Percentiles rank a stretch among this genome's conserved stretches.
These are phyloP conservation scores for Termitomyces sp. DNA, from an alignment of 768 basidiomycete genomes.

Conservation along the genomic window DNA sequence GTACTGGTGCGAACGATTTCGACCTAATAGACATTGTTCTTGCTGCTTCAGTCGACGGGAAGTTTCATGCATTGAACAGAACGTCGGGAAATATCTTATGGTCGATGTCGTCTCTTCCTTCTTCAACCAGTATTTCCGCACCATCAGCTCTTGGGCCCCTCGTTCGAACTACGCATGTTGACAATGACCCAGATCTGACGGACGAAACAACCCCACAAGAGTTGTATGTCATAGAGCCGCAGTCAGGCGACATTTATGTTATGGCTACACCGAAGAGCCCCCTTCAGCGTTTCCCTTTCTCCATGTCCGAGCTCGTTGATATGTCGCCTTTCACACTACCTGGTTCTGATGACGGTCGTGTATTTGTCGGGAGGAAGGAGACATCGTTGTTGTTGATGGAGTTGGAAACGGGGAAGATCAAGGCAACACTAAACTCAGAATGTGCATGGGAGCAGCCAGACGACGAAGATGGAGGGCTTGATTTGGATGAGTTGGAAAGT, in stretches of 20 bases:
- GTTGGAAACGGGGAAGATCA: conserved; percentile 75
- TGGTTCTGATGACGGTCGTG: conserved; percentile 54
- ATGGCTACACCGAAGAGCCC: conserved; percentile 62
- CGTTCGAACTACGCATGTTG: conserved; percentile 62
- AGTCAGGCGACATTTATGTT: conserved; percentile 90
- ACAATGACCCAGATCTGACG: conserved; percentile 49
- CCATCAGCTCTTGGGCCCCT: conserved; percentile 65
- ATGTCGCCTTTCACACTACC: conserved; percentile 77
- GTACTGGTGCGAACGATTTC: conserved; percentile 34
- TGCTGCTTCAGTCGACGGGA: conserved; percentile 90
- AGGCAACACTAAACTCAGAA: conserved; percentile 67
- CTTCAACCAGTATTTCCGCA: conserved; percentile 29
- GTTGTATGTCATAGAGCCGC: conserved; percentile 91
- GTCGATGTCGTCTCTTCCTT: conserved; percentile 72
- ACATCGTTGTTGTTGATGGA: conserved; percentile 74
- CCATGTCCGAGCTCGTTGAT: conserved; percentile 91
- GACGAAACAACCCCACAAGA: conserved; percentile 54
- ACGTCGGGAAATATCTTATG: conserved; percentile 78
- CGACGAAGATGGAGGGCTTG: conserved; percentile 34
- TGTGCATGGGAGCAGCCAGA: conserved; percentile 74
- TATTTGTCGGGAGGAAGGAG: conserved; percentile 90
- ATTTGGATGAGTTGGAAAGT: conserved; percentile 39
- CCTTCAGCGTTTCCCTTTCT: conserved; percentile 84
- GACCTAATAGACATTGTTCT: conserved; percentile 80
- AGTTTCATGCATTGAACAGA: conserved; percentile 89